These are phyloP conservation scores for Tetradesmus lagerheimii DNA, from an alignment of 139 green algal species.

Conservation along the genomic window DNA sequence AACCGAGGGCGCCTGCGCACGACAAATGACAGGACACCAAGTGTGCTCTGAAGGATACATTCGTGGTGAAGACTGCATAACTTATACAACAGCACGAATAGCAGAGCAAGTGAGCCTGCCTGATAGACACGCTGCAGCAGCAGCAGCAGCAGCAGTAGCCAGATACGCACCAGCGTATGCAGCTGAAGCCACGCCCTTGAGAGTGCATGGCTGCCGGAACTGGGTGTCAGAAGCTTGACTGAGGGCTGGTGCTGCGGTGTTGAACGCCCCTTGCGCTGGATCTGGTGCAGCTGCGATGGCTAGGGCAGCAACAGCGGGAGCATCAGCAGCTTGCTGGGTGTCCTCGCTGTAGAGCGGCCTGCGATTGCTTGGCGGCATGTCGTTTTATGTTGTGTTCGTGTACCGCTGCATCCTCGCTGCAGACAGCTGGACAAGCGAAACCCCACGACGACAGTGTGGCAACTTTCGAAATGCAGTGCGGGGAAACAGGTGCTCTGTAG, in stretches of 20 bases:
- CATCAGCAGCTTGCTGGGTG: neutral
- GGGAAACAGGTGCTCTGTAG: too few relatives aligned
- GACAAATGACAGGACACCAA: neutral
- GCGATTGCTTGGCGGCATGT: constrained; percentile 42
- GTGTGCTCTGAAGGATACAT: too few relatives aligned
- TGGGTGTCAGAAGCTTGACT: neutral
- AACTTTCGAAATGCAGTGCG: too few relatives aligned
- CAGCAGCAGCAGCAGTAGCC: constrained; percentile 45
- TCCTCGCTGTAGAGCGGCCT: constrained; percentile 34
- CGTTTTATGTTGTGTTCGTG: too few relatives aligned
- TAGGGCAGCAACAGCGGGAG: neutral
- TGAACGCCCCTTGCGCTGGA: neutral
- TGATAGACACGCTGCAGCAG: neutral
- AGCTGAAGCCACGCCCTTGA: constrained; percentile 58
- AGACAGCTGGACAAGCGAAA: too few relatives aligned
- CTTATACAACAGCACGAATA: neutral
- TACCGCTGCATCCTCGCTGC: too few relatives aligned
- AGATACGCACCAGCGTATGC: constrained; percentile 62
- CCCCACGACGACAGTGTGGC: too few relatives aligned
- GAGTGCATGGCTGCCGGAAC: constrained; percentile 59
- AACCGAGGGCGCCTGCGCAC: constrained; percentile 67
- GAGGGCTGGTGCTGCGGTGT: neutral
- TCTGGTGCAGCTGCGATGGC: neutral
- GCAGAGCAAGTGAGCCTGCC: too few relatives aligned
- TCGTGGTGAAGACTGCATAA: neutral